A percentile compares a stretch with the other conserved stretches of the same genome.
phyloP scores from a whole-genome alignment of 306 rosid species.

The Morella rubra region DNA sequence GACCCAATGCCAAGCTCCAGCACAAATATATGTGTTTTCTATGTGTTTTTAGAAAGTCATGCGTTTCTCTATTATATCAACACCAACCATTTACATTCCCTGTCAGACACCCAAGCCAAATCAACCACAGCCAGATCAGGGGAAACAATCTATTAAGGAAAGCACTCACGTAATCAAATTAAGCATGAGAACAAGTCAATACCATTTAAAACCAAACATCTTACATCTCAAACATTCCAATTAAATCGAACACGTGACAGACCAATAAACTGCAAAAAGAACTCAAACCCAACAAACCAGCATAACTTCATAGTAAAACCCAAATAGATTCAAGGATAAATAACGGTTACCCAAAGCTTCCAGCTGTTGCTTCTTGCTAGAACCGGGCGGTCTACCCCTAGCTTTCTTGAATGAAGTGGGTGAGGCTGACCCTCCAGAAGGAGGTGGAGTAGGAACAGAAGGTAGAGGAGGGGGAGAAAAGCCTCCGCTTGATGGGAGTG shows the following conservation, averaged over 20 bases:
- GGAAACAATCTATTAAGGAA: not conserved
- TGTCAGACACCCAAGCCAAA: not conserved
- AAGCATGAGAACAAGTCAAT: conserved; percentile 9
- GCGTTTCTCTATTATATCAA: conserved; percentile 19
- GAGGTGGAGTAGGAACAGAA: conserved; percentile 6
- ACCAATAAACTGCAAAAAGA: conserved; percentile 11
- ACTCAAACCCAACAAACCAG: not conserved
- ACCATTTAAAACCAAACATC: not conserved
- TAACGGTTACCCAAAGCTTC: conserved; percentile 42
- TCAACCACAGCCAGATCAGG: not conserved
- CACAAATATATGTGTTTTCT: conserved; percentile 1
- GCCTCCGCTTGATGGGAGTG: conserved; percentile 35
- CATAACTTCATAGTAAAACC: not conserved
- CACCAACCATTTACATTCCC: conserved; percentile 7
- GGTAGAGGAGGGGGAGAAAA: conserved; percentile 36
- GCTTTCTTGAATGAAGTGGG: conserved; percentile 47
- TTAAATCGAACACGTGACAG: not conserved
- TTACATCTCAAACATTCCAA: not conserved
- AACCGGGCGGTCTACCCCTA: conserved; percentile 78
- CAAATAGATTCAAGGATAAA: not conserved
- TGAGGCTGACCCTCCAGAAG: conserved; percentile 34
- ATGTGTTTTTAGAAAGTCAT: conserved; percentile 4
- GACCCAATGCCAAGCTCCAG: conserved; percentile 26
- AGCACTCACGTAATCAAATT: not conserved
- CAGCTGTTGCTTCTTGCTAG: conserved; percentile 48